Percentiles rank a stretch among this genome's conserved stretches.
Conservation (phyloP, 805 yeast species). For the Candida fluviatilis region DNA sequence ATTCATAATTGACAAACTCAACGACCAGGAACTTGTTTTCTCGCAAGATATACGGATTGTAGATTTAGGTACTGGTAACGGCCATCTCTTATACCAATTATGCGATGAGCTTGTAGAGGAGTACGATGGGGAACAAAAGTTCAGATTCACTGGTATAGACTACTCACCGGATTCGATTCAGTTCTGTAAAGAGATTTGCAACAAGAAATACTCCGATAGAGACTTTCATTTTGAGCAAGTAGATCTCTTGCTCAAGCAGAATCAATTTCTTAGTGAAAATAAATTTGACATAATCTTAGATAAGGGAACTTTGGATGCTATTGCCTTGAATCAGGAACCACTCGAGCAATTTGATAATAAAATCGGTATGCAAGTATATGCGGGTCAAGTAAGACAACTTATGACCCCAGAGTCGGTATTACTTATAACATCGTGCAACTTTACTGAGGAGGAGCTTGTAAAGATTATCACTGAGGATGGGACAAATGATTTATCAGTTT, state of each 20-base stretch:
- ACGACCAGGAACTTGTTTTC: conserved; percentile 19
- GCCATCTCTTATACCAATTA: conserved; percentile 75
- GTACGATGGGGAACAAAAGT: conserved; percentile 25
- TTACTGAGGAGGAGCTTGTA: conserved; percentile 75
- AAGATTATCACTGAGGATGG: conserved; percentile 44
- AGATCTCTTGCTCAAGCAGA: conserved; percentile 53
- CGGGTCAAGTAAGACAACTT: conserved; percentile 51
- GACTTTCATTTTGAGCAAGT: conserved; percentile 57
- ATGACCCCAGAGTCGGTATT: conserved; percentile 56
- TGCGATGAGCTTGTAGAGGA: conserved; percentile 56
- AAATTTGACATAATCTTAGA: conserved; percentile 76
- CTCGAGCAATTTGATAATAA: conserved; percentile 40
- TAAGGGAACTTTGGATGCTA: conserved; percentile 96
- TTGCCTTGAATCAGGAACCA: conserved; percentile 69
- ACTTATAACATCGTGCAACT: conserved; percentile 87
- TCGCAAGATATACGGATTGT: conserved; percentile 37
- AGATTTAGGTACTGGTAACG: conserved; percentile 96
- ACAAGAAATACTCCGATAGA: conserved; percentile 26
- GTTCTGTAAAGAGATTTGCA: conserved; percentile 63
- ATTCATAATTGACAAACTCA: conserved; percentile 54
- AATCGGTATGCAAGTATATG: conserved; percentile 57
- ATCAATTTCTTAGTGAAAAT: conserved; percentile 30
- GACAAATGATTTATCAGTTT: conserved; percentile 43
- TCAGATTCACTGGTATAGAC: conserved; percentile 62
- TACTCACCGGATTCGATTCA: conserved; percentile 77